Evolutionary conservation across 2,329 filamentous ascomycete genomes (phyloP).

Genomic region (Purpureocillium lavendulum): DNA sequence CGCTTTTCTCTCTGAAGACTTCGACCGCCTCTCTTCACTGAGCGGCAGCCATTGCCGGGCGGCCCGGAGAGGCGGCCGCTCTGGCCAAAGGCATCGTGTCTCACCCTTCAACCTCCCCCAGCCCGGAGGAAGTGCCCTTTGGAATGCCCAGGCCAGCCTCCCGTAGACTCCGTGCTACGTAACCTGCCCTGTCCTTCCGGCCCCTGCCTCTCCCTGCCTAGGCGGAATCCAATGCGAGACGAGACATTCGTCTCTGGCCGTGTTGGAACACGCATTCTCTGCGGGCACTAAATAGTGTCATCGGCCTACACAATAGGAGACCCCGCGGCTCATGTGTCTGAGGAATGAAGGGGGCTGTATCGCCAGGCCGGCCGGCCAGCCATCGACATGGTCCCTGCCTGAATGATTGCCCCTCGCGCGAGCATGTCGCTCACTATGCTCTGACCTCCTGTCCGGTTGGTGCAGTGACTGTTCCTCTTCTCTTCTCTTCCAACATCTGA

Average conservation of each 20-base stretch:
- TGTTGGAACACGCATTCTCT: slow-evolving; percentile 14
- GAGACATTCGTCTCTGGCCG: slow-evolving; percentile 24
- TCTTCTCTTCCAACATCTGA: slow-evolving; percentile 1
- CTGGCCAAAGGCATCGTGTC: slow-evolving; percentile 5
- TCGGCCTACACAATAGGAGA: slow-evolving; percentile 15
- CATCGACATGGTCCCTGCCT: slow-evolving; percentile 15
- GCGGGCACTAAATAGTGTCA: slow-evolving; percentile 6
- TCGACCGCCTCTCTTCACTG: neutral
- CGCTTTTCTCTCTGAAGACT: neutral
- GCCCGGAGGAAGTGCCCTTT: slow-evolving; percentile 1
- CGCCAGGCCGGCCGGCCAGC: slow-evolving; percentile 17
- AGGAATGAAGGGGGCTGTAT: slow-evolving; percentile 31
- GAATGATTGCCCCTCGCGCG: slow-evolving; percentile 13
- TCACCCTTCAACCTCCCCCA: slow-evolving; percentile 5
- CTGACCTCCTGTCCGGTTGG: too few species aligned
- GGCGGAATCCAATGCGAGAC: slow-evolving; percentile 5
- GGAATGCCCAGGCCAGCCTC: slow-evolving; percentile 10
- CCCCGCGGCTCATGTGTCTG: slow-evolving; percentile 11
- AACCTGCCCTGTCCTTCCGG: neutral
- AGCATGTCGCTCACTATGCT: neutral
- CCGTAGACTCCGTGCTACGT: too few species aligned
- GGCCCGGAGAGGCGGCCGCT: too few species aligned
- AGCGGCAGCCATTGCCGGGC: too few species aligned
- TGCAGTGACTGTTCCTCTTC: slow-evolving; percentile 5
- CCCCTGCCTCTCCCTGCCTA: neutral